Conservation (phyloP, 371 early-diverging fungal genomes). For the Funneliformis caledonium region DNA sequence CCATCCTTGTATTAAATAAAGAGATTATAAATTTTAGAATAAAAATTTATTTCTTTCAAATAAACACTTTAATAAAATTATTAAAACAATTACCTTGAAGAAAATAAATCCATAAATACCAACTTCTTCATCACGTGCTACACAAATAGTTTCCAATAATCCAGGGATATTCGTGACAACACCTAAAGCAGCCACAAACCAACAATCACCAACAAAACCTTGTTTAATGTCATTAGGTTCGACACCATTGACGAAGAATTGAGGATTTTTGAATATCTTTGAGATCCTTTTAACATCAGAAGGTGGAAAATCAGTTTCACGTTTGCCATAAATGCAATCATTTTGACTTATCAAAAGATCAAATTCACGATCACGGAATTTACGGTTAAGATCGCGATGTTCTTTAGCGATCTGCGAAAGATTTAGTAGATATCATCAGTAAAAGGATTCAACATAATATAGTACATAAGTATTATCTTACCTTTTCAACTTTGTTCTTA, state of each 20-base stretch:
- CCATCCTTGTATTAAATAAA: slow-evolving; percentile 34
- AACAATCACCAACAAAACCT: slow-evolving; percentile 44
- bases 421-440: too few species aligned
- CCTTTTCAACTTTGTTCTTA: too few species aligned
- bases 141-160: slow-evolving; percentile 43
- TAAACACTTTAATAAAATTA: too few species aligned
- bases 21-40: too few species aligned
- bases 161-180: slow-evolving; percentile 40
- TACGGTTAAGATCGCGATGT: not conserved
- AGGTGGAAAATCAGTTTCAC: not conserved
- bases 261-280: slow-evolving; percentile 44
- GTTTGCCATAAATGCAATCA: not conserved
- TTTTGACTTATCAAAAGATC: not conserved
- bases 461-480: too few species aligned
- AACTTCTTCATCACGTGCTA: slow-evolving; percentile 50
- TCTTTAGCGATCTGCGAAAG: slow-evolving; percentile 7
- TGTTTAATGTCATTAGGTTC: slow-evolving; percentile 47
- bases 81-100: too few species aligned
- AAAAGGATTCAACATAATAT: too few species aligned
- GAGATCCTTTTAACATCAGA: slow-evolving; percentile 43
- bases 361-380: slow-evolving; percentile 17
- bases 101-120: slow-evolving; percentile 48
- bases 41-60: too few species aligned
- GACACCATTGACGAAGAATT: slow-evolving; percentile 46
- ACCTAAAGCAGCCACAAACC: slow-evolving; percentile 45